Conservation (phyloP, 345 rosid genomes). For the Heritiera fomes region DNA sequence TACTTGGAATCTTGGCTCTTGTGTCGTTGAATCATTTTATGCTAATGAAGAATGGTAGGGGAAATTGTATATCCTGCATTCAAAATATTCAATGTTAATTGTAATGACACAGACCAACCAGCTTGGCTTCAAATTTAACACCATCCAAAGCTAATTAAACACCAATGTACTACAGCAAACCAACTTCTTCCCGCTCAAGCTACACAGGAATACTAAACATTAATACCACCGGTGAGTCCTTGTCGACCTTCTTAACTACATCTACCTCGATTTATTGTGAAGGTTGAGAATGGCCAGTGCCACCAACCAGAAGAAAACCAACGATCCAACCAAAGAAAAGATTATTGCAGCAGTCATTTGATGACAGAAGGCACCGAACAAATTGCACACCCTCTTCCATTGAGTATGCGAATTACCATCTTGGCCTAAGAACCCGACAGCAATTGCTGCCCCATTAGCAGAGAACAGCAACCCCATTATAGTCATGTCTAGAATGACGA, state of each 20-base stretch:
- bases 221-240: background rate
- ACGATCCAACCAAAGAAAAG: conserved; percentile 34
- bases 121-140: background rate
- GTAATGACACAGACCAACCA: background rate
- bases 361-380: conserved; percentile 38
- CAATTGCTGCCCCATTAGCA: conserved; percentile 47
- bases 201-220: background rate
- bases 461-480: conserved; percentile 45
- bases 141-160: background rate
- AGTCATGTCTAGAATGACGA: conserved; percentile 32
- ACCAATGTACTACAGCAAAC: background rate
- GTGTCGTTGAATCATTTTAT: background rate
- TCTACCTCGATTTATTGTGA: conserved; percentile 30
- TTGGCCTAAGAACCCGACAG: conserved; percentile 37
- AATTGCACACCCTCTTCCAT: conserved; percentile 45
- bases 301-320: conserved; percentile 39
- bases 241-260: background rate
- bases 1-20: background rate
- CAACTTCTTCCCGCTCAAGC: background rate
- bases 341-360: conserved; percentile 32
- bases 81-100: background rate
- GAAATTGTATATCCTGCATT: background rate
- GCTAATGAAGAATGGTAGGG: background rate
- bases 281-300: conserved; percentile 38
- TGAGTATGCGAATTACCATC: conserved; percentile 50